These are phyloP conservation scores for Pythium utonaiense DNA, from an alignment of 352 stramenopile genomes.

Conservation along the genomic window DNA sequence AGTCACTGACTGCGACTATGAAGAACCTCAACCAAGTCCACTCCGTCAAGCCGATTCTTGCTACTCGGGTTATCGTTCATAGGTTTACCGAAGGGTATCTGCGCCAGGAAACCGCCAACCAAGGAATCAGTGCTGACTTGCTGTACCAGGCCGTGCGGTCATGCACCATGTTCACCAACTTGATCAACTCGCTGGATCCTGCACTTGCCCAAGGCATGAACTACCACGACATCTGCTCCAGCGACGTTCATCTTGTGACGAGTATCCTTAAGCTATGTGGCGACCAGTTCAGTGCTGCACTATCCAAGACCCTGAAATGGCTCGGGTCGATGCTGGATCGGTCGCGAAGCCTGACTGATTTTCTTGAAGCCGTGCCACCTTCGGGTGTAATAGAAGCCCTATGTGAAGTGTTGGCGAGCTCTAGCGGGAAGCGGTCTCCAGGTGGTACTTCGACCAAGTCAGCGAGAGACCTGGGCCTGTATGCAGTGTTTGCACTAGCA, in stretches of 20 bases:
- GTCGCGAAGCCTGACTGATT: conserved; percentile 42
- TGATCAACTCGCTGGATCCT: conserved; percentile 40
- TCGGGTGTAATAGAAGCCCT: conserved; percentile 64
- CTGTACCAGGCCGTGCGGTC: conserved; percentile 55
- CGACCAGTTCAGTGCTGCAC: conserved; percentile 23
- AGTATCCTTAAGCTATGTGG: conserved; percentile 37
- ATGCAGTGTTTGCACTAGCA: conserved; percentile 61
- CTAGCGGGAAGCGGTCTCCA: conserved; percentile 40
- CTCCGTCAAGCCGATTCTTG: conserved; percentile 7
- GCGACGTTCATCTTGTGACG: conserved; percentile 42
- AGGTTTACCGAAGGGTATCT: conserved; percentile 19
- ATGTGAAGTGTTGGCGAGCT: conserved; percentile 51
- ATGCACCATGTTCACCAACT: conserved; percentile 59
- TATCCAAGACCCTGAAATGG: conserved; percentile 75
- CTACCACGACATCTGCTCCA: conserved; percentile 45
- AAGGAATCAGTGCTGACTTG: conserved; percentile 23
- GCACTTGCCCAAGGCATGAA: conserved; percentile 14
- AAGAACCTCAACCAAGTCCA: conserved; percentile 13
- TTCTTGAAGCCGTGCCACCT: conserved; percentile 54
- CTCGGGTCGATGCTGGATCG: conserved; percentile 71
- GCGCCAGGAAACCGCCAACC: not conserved
- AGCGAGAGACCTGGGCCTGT: conserved; percentile 44
- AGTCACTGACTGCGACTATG: conserved; percentile 14
- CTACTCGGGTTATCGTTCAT: conserved; percentile 14
- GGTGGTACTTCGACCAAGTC: conserved; percentile 43